Evolutionary conservation across 306 rosid species (phyloP).

Genomic region (Pyrus bretschneideri): DNA sequence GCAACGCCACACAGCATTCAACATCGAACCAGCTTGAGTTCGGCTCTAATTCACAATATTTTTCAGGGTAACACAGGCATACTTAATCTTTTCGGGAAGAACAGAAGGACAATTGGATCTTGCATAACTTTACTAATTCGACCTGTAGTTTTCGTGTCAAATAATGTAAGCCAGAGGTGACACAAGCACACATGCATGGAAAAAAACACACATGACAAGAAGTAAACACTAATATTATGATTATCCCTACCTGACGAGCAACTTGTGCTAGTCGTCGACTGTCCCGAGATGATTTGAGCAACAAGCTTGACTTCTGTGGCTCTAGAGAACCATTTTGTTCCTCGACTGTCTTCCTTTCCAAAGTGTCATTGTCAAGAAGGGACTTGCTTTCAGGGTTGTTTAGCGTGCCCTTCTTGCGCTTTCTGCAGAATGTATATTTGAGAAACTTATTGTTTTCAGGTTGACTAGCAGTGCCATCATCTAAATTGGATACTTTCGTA

Average conservation of each 20-base stretch:
- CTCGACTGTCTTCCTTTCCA: slow-evolving; percentile 35
- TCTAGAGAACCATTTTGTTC: slow-evolving; percentile 37
- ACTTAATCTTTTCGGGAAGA: neutral
- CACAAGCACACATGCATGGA: slow-evolving; percentile 6
- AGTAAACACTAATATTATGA: slow-evolving; percentile 14
- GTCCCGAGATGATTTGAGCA: slow-evolving; percentile 49
- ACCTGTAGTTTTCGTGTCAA: neutral
- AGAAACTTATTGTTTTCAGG: slow-evolving; percentile 45
- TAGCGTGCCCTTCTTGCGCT: slow-evolving; percentile 59
- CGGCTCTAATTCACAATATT: neutral
- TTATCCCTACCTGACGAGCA: slow-evolving; percentile 66
- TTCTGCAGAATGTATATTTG: slow-evolving; percentile 72
- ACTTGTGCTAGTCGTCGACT: slow-evolving; percentile 56
- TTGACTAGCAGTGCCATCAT: slow-evolving; percentile 37
- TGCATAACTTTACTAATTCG: neutral
- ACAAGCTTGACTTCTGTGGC: slow-evolving; percentile 47
- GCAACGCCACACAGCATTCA: neutral
- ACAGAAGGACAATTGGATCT: neutral
- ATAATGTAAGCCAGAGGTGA: slow-evolving; percentile 3
- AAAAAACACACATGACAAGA: slow-evolving; percentile 4
- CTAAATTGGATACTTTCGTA: slow-evolving; percentile 32
- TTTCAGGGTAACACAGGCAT: neutral
- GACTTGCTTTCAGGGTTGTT: slow-evolving; percentile 36
- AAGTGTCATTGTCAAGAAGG: slow-evolving; percentile 29
- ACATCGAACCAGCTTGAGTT: neutral